phyloP scores from a whole-genome alignment of 306 rosid genomes.

The Corylus heterophylla region DNA sequence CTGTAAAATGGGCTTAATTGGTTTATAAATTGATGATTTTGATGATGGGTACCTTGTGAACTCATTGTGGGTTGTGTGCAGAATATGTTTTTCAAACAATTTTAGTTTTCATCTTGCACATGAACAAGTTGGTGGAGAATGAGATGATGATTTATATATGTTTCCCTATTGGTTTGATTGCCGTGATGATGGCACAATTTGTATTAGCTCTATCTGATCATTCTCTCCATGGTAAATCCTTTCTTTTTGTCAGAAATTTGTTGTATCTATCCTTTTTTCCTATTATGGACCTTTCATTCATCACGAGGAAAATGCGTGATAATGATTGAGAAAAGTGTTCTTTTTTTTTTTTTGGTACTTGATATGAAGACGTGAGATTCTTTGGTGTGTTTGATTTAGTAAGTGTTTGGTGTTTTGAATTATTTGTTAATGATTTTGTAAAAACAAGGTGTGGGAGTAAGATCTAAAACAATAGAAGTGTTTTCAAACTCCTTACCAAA shows the following conservation, averaged over 20 bases:
- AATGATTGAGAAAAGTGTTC: too few relatives aligned
- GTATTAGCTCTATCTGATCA: conserved; percentile 12
- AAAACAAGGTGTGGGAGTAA: too few relatives aligned
- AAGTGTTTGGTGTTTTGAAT: neutral
- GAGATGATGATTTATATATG: conserved; percentile 32
- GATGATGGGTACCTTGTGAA: too few relatives aligned
- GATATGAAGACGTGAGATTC: neutral
- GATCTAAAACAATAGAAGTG: too few relatives aligned
- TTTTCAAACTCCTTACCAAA: too few relatives aligned
- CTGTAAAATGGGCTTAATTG: neutral
- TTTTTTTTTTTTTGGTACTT: too few relatives aligned
- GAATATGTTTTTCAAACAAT: too few relatives aligned
- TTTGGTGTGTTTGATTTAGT: neutral
- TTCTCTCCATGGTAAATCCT: neutral
- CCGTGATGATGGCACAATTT: conserved; percentile 40
- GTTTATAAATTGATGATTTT: conserved; percentile 38
- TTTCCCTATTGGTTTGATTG: conserved; percentile 68
- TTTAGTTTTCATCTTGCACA: too few relatives aligned
- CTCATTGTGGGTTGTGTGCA: too few relatives aligned
- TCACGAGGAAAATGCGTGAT: neutral
- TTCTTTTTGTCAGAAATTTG: neutral
- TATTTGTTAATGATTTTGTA: neutral
- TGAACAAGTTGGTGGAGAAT: conserved; percentile 22
- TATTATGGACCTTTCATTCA: neutral
- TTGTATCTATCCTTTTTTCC: neutral